Conservation (phyloP, 2,329 filamentous ascomycete genomes). For the Fusarium sp. region DNA sequence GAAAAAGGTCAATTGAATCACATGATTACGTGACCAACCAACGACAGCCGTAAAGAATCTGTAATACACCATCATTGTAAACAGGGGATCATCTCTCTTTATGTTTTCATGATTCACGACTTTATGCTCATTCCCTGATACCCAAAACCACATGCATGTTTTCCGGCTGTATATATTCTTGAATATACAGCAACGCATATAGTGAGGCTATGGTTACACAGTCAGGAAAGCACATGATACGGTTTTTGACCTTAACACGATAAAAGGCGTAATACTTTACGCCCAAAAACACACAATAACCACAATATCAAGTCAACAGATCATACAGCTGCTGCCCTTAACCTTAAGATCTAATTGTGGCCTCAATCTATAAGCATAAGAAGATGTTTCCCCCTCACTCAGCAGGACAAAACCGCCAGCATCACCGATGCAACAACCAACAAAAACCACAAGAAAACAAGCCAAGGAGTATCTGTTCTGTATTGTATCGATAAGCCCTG, state of each 20-base stretch:
- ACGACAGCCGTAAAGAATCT: too few species aligned
- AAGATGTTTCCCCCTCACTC: background rate
- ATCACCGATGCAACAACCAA: too few species aligned
- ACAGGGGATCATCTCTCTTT: background rate
- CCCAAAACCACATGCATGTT: background rate
- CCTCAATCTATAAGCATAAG: background rate
- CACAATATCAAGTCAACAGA: background rate
- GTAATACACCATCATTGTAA: background rate
- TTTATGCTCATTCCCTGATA: conserved; percentile 6
- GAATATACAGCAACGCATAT: too few species aligned
- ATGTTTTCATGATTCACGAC: conserved; percentile 8
- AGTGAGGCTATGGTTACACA: too few species aligned
- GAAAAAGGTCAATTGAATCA: too few species aligned
- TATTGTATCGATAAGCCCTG: background rate
- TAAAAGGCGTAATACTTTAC: too few species aligned
- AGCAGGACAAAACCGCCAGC: background rate
- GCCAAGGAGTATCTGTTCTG: background rate
- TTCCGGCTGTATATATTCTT: background rate
- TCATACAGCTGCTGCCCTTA: background rate
- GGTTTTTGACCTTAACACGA: background rate
- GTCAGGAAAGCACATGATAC: too few species aligned
- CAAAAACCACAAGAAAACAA: too few species aligned
- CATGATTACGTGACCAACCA: too few species aligned
- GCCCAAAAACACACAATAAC: too few species aligned
- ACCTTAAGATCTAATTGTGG: background rate